Base-by-base conservation (phyloP, 805 yeast species). In the Wickerhamomyces subpelliculosus region DNA sequence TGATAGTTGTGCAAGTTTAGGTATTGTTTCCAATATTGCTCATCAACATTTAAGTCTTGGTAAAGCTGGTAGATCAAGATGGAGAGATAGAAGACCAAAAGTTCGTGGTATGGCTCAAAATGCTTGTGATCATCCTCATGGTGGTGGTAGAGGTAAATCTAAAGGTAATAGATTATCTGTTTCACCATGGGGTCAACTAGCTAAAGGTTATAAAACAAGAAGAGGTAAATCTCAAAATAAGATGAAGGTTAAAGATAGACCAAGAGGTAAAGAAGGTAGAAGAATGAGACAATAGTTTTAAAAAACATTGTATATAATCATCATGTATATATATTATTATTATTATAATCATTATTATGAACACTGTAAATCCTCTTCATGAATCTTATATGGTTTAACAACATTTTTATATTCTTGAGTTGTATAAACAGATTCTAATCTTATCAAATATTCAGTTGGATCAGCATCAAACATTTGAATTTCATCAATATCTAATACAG, bases 91-190 rank as follows among this genome's bases (percentile, higher is more conserved):
- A 55, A 80, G 97, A 64, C 98, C 98, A 27, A 78, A 81, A 36
- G 97, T 89, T 28, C 83, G 98, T 70, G 98, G 98, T 75, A 85
- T 87, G 52, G 97, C 98, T 35, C 87, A 86, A 96, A 93, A 93
- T 67, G 93, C 93, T 47, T 78, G 80, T 59, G 97, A 93, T 64
- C 98, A 93, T 70, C 98, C 98, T 48, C 89, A 87, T 57, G 98
- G 98, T 72, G 98, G 98, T 81, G 98, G 98, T 68, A 81, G 98
- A 74, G 98, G 98, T 77, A 93, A 93, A 65, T 84, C 95, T 44
- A 93, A 93, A 79, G 86, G 96, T 47, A 89, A 90, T 66, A 90
- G 87, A 68, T 73, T 84, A 42, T 85, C 97, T 16, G 86, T 84
- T 70, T 84, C 96, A 39, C 94, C 94, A 61, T 90, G 97, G 96